Evolutionary conservation across 1,139 yeast genomes (phyloP).

Genomic region (Spathaspora sp.): DNA sequence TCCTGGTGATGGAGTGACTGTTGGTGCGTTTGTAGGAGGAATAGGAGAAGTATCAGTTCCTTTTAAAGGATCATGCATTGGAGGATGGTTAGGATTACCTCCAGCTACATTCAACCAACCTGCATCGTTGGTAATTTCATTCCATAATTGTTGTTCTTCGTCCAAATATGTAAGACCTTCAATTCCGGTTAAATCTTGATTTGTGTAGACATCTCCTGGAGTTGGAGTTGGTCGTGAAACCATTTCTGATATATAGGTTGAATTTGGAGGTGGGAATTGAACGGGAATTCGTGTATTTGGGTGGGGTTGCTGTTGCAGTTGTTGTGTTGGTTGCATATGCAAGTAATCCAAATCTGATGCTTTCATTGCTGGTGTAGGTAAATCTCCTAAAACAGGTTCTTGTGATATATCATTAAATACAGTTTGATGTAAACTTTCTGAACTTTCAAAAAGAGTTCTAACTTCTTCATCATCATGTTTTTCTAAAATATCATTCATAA

Average conservation of each 20-base stretch:
- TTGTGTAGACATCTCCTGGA: conserved; percentile 31
- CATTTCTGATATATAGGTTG: background rate
- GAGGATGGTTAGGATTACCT: conserved; percentile 5
- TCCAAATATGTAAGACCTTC: conserved; percentile 46
- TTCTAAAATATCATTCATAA: conserved; percentile 53
- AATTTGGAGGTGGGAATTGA: background rate
- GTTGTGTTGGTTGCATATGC: conserved; percentile 15
- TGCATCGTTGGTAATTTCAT: conserved; percentile 71
- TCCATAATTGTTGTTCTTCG: conserved; percentile 69
- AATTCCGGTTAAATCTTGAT: conserved; percentile 40
- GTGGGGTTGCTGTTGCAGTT: conserved; percentile 2
- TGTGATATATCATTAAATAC: conserved; percentile 5
- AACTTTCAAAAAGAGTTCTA: conserved; percentile 6
- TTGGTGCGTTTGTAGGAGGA: background rate
- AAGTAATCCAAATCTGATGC: conserved; percentile 21
- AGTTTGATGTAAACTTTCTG: conserved; percentile 3
- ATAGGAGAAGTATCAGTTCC: conserved; percentile 1
- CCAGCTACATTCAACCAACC: conserved; percentile 51
- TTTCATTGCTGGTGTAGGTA: conserved; percentile 9
- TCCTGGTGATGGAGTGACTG: conserved; percentile 2
- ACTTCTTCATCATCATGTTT: conserved; percentile 60
- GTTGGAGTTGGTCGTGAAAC: conserved; percentile 14
- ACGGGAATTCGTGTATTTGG: background rate
- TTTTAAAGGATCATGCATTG: conserved; percentile 3
- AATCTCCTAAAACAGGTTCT: conserved; percentile 6